Evolutionary conservation across 2,329 filamentous ascomycete genomes (phyloP), one percentile per base, ranked within the genome.

Genomic region (Colletotrichum siamense): DNA sequence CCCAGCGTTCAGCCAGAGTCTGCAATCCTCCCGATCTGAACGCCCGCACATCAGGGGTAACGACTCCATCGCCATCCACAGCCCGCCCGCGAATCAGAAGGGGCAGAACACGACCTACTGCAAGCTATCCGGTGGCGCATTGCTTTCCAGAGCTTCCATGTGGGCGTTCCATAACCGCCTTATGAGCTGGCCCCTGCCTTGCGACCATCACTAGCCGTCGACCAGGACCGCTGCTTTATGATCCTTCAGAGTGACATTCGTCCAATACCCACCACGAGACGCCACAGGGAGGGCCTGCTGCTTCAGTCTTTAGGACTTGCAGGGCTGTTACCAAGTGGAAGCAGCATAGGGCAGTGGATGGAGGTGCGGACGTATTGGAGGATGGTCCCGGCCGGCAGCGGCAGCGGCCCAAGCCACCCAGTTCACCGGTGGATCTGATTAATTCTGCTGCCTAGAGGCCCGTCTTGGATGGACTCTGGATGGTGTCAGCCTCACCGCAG

Each of bases 391-490:
- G 67, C 44, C 75, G 71, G 71, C 36, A 75, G 44, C 62, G 72
- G 62, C 66, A 71, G 72, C 70, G 36, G 32, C 64, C 62, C 72
- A 75, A 62, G 71, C 52, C 36, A 75, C 55, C 15, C 30, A 67
- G 62, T 52, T 36, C 49, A 26, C 32, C 22, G 49, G 59, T 70
- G 64, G 70, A 57, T 26, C 59, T 61, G 18, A 55, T 49, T 59
- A 75, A 77, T 75, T 44, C 66, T 75, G 75, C 71, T 77, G 75
- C 75, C 75, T 77, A 26, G 62, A 66, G 26, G 44, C 15, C 32
- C 69, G 28, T 44, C 63, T 61, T 22, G 28, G 36, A 49, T 22
- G 28, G 36, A 49, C 32, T n/a, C 16, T 28, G 32, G 16, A 64
- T 39, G 16, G 55, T 30, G 59, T 73, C 44, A 49, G 22, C 59